Evolutionary conservation across 257 asterid species (phyloP).

Genomic region (Fraxinus quadrangulata): DNA sequence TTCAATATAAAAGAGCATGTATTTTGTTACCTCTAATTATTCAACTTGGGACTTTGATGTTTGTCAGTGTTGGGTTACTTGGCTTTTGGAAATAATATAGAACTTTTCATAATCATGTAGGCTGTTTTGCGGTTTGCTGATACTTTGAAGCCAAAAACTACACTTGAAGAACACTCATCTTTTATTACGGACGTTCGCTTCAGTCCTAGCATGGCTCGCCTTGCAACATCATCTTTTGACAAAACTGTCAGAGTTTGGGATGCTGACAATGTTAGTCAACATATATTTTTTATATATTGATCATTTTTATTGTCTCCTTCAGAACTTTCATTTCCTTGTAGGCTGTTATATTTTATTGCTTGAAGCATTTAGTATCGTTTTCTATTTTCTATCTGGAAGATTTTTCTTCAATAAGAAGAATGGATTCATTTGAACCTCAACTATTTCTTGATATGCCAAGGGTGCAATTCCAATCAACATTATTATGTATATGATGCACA

Average conservation of each 20-base stretch:
- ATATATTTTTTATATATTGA: not conserved
- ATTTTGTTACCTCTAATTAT: not conserved
- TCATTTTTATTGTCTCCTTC: not conserved
- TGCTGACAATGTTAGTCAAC: conserved; percentile 74
- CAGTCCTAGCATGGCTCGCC: conserved; percentile 96
- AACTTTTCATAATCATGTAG: conserved; percentile 40
- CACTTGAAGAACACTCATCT: conserved; percentile 86
- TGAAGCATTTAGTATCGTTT: not conserved
- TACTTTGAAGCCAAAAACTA: conserved; percentile 71
- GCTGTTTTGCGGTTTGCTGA: conserved; percentile 88
- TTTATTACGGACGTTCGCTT: conserved; percentile 90
- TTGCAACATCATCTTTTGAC: conserved; percentile 94
- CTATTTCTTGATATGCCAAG: not conserved
- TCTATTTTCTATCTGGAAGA: not conserved
- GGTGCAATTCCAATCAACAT: not conserved
- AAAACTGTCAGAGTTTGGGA: conserved; percentile 98
- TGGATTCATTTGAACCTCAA: not conserved
- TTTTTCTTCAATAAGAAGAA: too few species aligned
- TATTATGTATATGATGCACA: not conserved
- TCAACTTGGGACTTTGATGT: not conserved
- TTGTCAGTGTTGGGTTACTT: not conserved
- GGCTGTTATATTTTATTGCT: not conserved
- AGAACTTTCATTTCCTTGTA: not conserved
- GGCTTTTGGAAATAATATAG: not conserved
- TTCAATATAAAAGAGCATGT: not conserved